Base-by-base conservation (phyloP, 495 filamentous ascomycete species). In the Amorphotheca resinae region DNA sequence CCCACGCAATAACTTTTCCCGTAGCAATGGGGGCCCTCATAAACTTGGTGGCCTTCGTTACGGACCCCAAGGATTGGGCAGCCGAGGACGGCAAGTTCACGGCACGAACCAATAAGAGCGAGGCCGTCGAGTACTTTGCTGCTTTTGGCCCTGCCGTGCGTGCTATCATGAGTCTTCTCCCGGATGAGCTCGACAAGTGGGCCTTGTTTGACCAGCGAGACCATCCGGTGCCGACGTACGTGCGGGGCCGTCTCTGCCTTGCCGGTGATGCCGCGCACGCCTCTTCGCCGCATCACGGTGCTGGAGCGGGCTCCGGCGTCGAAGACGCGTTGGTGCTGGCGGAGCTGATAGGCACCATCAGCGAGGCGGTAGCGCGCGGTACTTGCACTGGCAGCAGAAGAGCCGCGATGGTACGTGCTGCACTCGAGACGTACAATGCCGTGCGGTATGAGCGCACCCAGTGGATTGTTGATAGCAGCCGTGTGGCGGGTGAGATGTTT, bases 1-100 rank as follows among this genome's bases (percentile, higher is more conserved):
- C 59, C 0, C 70, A 76, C 48, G 39, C 70, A 0, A 41, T 73
- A 0, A 56, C 58, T 17, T 75, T 67, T 48, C 68, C 73, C 9
- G 58, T 71, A 1, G 59, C 56, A 1, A 22, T 46, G 4, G 48
- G 52, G 17, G 59, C 50, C 4, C 45, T 67, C 0, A 36, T 76
- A 31, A 74, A 75, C 49, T 56, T 72, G 3, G 68, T 69, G 0
- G 68, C 60, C 0, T 73, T 74, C 45, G 52, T 63, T 2, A 53
- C 54, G 1, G 60, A 67, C 22, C 53, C 54, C 0, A 32, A 55
- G 9, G 59, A 64, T 17, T 73, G 69, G 69, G 49, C 52, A 2
- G 44, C 50, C 38, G 48, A 54, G 15, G 32, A 34, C 12, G 39
- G 38, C 3, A 57, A 38, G 22, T 50, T 58, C 49, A 49, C 51